These are phyloP conservation scores for Moesziomyces aphidis DNA, from an alignment of 1,284 basidiomycete genomes.

Conservation along the genomic window DNA sequence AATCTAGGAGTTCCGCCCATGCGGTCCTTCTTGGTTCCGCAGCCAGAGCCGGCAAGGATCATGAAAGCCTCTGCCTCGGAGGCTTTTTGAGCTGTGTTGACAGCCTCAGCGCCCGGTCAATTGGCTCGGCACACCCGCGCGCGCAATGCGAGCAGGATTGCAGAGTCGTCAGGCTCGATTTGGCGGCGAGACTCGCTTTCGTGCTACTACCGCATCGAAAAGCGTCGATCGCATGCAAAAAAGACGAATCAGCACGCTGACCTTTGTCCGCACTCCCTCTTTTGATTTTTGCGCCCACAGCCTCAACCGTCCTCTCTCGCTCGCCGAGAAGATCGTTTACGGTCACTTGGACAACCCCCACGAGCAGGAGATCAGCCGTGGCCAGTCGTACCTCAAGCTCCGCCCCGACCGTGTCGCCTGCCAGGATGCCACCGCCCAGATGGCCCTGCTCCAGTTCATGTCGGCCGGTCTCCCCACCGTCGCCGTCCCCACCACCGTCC, in stretches of 20 bases:
- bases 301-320: conserved; percentile 65
- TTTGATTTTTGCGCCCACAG: conserved; percentile 29
- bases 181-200: no score
- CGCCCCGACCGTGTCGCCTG: conserved; percentile 85
- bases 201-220: neutral
- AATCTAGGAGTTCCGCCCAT: no score
- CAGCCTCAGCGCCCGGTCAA: no score
- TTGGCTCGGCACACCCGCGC: no score
- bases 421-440: conserved; percentile 99
- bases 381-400: conserved; percentile 67
- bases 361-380: conserved; percentile 65
- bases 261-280: conserved; percentile 1
- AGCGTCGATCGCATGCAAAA: neutral
- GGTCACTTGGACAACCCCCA: conserved; percentile 68
- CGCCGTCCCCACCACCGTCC: conserved; percentile 89
- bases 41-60: no score
- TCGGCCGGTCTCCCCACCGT: conserved; percentile 88
- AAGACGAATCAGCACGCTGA: conserved; percentile 2
- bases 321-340: conserved; percentile 68
- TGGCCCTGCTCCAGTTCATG: conserved; percentile 99
- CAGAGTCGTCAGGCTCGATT: no score
- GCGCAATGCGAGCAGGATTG: no score
- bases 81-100: no score
- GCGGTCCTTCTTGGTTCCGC: no score
- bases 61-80: no score